These are phyloP conservation scores for Yarrowia keelungensis DNA, from an alignment of 805 yeast species.

Conservation along the genomic window DNA sequence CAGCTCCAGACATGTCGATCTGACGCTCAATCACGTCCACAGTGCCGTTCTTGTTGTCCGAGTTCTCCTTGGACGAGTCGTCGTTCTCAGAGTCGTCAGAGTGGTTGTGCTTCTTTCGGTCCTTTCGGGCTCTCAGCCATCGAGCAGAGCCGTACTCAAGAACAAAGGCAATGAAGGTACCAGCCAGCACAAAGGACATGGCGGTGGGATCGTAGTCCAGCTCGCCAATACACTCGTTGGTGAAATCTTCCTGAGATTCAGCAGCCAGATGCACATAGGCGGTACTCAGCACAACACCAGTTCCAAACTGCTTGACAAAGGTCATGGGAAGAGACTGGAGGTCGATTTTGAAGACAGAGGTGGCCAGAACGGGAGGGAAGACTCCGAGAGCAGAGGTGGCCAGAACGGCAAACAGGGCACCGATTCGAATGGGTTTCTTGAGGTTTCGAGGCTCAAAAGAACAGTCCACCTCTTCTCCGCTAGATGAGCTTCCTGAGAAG, in stretches of 20 bases:
- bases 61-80: background rate
- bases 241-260: conserved; percentile 68
- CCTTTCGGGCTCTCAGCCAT: conserved; percentile 51
- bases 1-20: conserved; percentile 2
- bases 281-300: conserved; percentile 84
- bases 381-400: conserved; percentile 51
- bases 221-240: conserved; percentile 67
- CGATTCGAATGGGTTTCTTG: conserved; percentile 49
- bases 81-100: conserved; percentile 5
- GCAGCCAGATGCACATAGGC: conserved; percentile 76
- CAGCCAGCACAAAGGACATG: conserved; percentile 59
- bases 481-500: background rate
- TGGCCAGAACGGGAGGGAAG: conserved; percentile 50
- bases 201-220: conserved; percentile 61
- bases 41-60: background rate
- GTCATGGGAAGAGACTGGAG: conserved; percentile 45
- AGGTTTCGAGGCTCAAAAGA: conserved; percentile 44
- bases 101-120: conserved; percentile 40
- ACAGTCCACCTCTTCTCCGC: conserved; percentile 18
- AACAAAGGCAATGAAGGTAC: conserved; percentile 58
- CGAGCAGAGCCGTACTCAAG: conserved; percentile 60
- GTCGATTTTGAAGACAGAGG: conserved; percentile 40
- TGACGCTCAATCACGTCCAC: conserved; percentile 4
- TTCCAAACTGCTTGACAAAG: conserved; percentile 76
- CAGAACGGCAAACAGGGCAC: conserved; percentile 51